These are phyloP conservation scores for Pseudocercospora eumusae DNA, from an alignment of 2,329 filamentous ascomycete genomes.

Conservation along the genomic window DNA sequence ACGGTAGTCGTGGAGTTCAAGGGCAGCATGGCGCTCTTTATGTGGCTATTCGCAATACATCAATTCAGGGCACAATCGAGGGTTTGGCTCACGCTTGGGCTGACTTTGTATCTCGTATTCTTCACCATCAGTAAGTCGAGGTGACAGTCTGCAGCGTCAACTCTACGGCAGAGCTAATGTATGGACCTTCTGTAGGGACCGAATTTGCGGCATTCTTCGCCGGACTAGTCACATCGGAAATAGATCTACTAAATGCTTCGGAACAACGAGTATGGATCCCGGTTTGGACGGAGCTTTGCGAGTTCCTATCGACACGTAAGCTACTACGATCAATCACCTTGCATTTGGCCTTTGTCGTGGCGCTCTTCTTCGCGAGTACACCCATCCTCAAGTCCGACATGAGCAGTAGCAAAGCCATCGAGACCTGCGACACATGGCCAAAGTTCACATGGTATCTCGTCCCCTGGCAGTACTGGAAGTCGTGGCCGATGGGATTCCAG, in stretches of 20 bases:
- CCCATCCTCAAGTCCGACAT: constrained; percentile 8
- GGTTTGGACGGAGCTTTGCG: constrained; percentile 15
- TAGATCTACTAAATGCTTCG: constrained; percentile 58
- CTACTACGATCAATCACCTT: constrained; percentile 16
- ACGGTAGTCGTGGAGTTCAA: constrained; percentile 65
- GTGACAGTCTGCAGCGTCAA: background rate
- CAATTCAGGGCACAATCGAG: constrained; percentile 19
- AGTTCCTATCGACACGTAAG: constrained; percentile 7
- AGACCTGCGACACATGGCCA: constrained; percentile 14
- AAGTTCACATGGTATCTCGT: constrained; percentile 10
- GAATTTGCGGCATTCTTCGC: constrained; percentile 61
- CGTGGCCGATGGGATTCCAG: constrained; percentile 2
- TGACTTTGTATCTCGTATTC: constrained; percentile 24
- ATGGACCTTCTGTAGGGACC: constrained; percentile 47
- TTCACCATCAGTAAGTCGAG: constrained; percentile 14
- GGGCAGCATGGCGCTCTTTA: constrained; percentile 65
- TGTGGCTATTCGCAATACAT: constrained; percentile 54
- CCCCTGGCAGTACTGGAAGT: constrained; percentile 14
- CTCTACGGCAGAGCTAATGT: background rate
- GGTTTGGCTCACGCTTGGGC: constrained; percentile 19
- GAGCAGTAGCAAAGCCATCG: constrained; percentile 9
- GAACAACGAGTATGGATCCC: constrained; percentile 19
- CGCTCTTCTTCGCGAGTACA: constrained; percentile 22
- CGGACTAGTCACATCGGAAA: constrained; percentile 63
- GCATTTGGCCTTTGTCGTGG: constrained; percentile 19